Evolutionary conservation across 2,329 filamentous ascomycete genomes (phyloP), one percentile per base, ranked within the genome.

Genomic region (Colletotrichum sublineola): DNA sequence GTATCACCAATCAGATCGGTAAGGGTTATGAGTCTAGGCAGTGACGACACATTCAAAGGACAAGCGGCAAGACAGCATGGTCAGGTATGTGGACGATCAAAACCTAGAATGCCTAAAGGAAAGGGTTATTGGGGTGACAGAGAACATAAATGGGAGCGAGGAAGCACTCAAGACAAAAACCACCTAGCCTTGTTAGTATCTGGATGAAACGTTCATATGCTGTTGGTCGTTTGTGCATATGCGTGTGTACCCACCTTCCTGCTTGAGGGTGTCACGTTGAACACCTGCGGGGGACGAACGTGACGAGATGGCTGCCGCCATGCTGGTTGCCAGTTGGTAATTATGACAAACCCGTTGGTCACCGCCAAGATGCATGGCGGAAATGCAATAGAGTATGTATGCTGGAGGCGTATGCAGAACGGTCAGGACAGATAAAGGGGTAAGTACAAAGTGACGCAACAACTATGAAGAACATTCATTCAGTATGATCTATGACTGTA

Each of bases 201-300:
- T 36, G 14, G 15, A 36, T 55, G 52, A 9, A 36, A 36, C 29
- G 12, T 55, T 31, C 36, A 3, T 36, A 55, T 55, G 52, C 52
- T 36, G 52, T 61, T 46, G 42, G 57, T 38, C 20, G 31, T 33
- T 29, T 14, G 48, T 50, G 48, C 48, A 50, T 50, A 50, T 50
- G 5, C 3, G n/a, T 7, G n/a, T n/a, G 29, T 24, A 14, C 18
- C 18, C 44, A 24, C 20, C n/a, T 50, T 50, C 9, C 46, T 24
- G 12, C n/a, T 24, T 50, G 4, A 20, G 46, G 46, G 46, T 24
- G 4, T 50, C 3, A 24, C 12, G 12, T 5, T 5, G 9, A n/a
- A 9, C 18, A 24, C 20, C 8, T 2, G 9, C 5, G 9, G n/a
- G n/a, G 46, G 20, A 12, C 18, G 46, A 8, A 12, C 18, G n/a